These are phyloP conservation scores for Coemansia sp. DNA, from an alignment of 371 early-diverging fungal species.

Conservation along the genomic window DNA sequence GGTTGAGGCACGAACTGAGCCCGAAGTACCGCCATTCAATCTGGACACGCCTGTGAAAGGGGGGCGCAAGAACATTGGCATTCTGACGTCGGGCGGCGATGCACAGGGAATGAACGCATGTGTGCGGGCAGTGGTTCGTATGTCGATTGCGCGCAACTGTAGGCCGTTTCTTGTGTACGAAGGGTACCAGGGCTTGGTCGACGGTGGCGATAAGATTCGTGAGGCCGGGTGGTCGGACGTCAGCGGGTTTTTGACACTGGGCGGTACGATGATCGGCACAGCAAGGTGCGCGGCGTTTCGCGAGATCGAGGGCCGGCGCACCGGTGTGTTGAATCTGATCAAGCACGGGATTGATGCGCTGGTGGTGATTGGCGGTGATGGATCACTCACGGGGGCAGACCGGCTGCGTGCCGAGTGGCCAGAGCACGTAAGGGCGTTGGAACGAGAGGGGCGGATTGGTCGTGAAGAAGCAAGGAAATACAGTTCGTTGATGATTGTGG, in stretches of 20 bases:
- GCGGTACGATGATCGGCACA: slow-evolving; percentile 98
- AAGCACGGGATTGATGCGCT: slow-evolving; percentile 92
- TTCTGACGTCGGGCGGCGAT: slow-evolving; percentile 99
- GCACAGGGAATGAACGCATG: slow-evolving; percentile 99
- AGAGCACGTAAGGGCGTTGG: slow-evolving; percentile 74
- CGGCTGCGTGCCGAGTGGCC: slow-evolving; percentile 92
- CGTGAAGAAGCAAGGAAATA: slow-evolving; percentile 61
- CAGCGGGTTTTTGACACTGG: slow-evolving; percentile 78
- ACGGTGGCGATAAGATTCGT: slow-evolving; percentile 86
- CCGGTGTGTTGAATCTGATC: slow-evolving; percentile 86
- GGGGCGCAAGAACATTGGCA: slow-evolving; percentile 49
- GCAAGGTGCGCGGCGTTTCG: slow-evolving; percentile 91
- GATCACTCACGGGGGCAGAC: slow-evolving; percentile 97
- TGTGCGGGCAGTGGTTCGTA: slow-evolving; percentile 93
- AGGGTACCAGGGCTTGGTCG: slow-evolving; percentile 98
- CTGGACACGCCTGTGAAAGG: not conserved
- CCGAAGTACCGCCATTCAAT: not conserved
- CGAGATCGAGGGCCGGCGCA: slow-evolving; percentile 83
- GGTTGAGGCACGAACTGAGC: slow-evolving; percentile 5
- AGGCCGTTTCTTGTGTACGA: slow-evolving; percentile 91
- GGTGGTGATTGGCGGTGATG: slow-evolving; percentile 99
- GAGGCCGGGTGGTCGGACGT: slow-evolving; percentile 91
- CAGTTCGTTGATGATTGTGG: slow-evolving; percentile 85
- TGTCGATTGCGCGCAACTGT: slow-evolving; percentile 81
- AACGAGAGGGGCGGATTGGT: slow-evolving; percentile 59